Conservation (phyloP, 805 yeast species). For the Wickerhamomyces bisporus region DNA sequence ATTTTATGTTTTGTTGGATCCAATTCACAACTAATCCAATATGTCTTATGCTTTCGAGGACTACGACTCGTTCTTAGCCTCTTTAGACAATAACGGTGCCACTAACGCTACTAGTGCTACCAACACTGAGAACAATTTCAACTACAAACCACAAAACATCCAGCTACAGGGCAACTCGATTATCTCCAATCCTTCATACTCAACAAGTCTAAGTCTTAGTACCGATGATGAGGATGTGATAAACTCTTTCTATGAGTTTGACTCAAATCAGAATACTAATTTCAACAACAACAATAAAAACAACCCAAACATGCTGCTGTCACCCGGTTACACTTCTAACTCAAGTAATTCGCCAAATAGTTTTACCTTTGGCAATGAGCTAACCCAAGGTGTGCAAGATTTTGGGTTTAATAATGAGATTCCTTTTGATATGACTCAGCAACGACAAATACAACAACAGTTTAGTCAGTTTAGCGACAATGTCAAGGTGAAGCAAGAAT, state of each 20-base stretch:
- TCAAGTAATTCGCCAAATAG: slow-evolving; percentile 6
- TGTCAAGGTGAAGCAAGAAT: slow-evolving; percentile 12
- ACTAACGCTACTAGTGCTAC: too few relatives aligned
- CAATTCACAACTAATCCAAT: too few relatives aligned
- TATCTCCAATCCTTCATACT: slow-evolving; percentile 9
- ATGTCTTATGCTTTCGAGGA: slow-evolving; percentile 28
- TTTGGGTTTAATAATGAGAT: background rate
- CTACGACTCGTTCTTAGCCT: slow-evolving; percentile 27
- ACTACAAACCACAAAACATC: slow-evolving; percentile 5
- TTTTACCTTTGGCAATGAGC: slow-evolving; percentile 2
- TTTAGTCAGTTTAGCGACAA: background rate
- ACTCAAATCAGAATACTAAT: background rate
- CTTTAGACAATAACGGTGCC: slow-evolving; percentile 15
- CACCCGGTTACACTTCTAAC: slow-evolving; percentile 6
- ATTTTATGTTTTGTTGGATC: too few relatives aligned
- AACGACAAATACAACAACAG: slow-evolving; percentile 4
- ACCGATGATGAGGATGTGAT: slow-evolving; percentile 8
- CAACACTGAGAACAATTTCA: too few relatives aligned
- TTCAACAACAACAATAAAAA: background rate
- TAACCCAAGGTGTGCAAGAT: slow-evolving; percentile 1
- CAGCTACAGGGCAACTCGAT: slow-evolving; percentile 6
- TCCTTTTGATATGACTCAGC: background rate
- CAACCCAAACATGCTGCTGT: slow-evolving; percentile 4
- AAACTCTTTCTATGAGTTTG: slow-evolving; percentile 3
- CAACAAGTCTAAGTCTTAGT: slow-evolving; percentile 6